Evolutionary conservation across 352 stramenopile genomes (phyloP).

Genomic region (Pythium aquatile): DNA sequence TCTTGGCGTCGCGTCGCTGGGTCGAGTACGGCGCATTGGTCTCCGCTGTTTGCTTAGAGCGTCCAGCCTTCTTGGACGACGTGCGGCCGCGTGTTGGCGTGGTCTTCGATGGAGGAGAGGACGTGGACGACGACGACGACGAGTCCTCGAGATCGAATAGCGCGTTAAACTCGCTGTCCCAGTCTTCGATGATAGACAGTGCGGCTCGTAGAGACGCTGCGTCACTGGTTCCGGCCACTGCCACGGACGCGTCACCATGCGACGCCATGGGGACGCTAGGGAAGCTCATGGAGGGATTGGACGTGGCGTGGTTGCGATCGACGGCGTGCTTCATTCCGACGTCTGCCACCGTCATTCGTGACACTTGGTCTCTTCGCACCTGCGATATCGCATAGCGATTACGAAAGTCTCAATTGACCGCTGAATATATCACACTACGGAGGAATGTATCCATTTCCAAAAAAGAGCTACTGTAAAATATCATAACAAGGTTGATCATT

Average conservation of each 20-base stretch:
- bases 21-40: conserved; percentile 1
- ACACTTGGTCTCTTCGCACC: neutral
- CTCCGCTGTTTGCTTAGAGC: neutral
- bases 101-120: neutral
- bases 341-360: neutral
- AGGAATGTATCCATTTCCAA: neutral
- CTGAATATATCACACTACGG: neutral
- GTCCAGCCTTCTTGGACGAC: neutral
- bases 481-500: too few species aligned
- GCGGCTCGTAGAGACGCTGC: conserved; percentile 16
- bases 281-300: neutral
- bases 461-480: too few species aligned
- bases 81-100: neutral
- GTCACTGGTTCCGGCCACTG: neutral
- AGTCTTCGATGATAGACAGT: conserved; percentile 20
- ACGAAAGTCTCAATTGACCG: neutral
- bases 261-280: neutral
- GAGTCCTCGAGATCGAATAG: conserved; percentile 14
- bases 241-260: neutral
- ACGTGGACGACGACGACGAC: neutral
- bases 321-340: neutral
- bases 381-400: neutral
- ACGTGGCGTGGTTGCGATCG: neutral
- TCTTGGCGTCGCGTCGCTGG: neutral
- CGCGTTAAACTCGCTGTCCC: conserved; percentile 19